Conservation (phyloP, 2,329 filamentous ascomycete genomes). For the Microdochium bolleyi region DNA sequence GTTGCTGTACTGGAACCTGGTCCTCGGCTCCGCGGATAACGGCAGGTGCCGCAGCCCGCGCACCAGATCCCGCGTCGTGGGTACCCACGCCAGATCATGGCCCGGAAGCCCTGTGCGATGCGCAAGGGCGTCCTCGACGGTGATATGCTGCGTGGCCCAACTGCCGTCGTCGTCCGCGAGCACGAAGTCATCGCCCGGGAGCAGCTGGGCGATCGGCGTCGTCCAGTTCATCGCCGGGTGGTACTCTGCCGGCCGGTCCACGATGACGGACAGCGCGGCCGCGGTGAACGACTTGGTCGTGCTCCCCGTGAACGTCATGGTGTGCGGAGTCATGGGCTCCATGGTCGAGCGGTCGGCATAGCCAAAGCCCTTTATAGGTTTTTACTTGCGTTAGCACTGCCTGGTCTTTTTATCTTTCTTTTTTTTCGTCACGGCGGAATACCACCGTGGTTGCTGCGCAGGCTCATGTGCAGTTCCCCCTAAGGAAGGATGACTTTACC, state of each 20-base stretch:
- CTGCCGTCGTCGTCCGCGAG: constrained; percentile 32
- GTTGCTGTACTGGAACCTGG: constrained; percentile 37
- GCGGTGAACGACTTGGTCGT: constrained; percentile 48
- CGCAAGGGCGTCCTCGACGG: constrained; percentile 43
- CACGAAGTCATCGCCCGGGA: constrained; percentile 43
- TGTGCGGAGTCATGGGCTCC: constrained; percentile 30
- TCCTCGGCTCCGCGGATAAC: constrained; percentile 23
- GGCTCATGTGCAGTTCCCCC: no score
- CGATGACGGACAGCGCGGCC: constrained; percentile 38
- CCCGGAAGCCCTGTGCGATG: constrained; percentile 42
- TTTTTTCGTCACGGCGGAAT: no score
- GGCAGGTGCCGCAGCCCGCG: constrained; percentile 34
- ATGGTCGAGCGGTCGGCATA: constrained; percentile 23
- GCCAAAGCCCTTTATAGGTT: constrained; percentile 31
- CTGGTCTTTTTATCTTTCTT: no score
- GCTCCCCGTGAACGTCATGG: constrained; percentile 46
- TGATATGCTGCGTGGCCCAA: constrained; percentile 39
- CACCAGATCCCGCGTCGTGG: constrained; percentile 26
- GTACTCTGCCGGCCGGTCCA: constrained; percentile 34
- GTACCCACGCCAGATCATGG: constrained; percentile 24
- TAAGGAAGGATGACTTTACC: constrained; percentile 12
- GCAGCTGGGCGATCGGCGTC: constrained; percentile 34
- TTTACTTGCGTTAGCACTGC: no score
- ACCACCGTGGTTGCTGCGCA: no score
- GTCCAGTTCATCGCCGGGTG: constrained; percentile 34